These are phyloP conservation scores for Auricularia sp. DNA, from an alignment of 768 basidiomycete genomes.

Conservation along the genomic window DNA sequence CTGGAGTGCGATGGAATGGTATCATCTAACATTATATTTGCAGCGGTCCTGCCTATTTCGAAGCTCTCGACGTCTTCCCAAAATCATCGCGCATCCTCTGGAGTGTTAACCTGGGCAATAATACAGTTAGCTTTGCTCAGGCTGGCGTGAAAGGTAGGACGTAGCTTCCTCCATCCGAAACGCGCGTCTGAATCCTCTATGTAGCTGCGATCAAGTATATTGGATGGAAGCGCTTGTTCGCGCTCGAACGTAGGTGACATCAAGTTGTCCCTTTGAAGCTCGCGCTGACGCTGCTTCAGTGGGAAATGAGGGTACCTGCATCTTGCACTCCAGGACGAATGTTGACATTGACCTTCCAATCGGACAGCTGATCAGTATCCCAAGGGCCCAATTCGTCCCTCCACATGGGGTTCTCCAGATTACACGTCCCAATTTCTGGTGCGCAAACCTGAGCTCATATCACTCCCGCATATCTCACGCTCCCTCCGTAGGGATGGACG, in stretches of 20 bases:
- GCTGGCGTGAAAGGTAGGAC: not conserved
- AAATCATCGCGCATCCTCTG: constrained; percentile 16
- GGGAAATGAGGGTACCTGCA: not conserved
- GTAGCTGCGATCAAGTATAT: constrained; percentile 16
- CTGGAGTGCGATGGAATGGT: too few species aligned
- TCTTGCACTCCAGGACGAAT: too few species aligned
- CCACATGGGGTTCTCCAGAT: constrained; percentile 15
- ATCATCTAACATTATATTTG: not conserved
- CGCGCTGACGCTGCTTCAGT: not conserved
- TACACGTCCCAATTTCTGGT: constrained; percentile 19
- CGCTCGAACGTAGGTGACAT: constrained; percentile 16
- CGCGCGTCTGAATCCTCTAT: constrained; percentile 7
- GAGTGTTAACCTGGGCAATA: constrained; percentile 24
- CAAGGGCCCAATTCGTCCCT: constrained; percentile 11
- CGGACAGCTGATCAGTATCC: constrained; percentile 18
- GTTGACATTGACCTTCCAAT: too few species aligned
- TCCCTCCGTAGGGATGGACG: constrained; percentile 16
- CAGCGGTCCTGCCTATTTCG: constrained; percentile 20
- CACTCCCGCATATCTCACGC: not conserved
- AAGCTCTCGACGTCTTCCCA: constrained; percentile 18
- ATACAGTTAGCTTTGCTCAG: constrained; percentile 19
- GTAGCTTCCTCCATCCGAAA: not conserved
- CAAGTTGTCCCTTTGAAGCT: not conserved
- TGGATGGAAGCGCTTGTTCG: constrained; percentile 17
- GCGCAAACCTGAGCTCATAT: not conserved